Evolutionary conservation across 2,329 filamentous ascomycete genomes (phyloP).

Genomic region (Passalora sequoiae): DNA sequence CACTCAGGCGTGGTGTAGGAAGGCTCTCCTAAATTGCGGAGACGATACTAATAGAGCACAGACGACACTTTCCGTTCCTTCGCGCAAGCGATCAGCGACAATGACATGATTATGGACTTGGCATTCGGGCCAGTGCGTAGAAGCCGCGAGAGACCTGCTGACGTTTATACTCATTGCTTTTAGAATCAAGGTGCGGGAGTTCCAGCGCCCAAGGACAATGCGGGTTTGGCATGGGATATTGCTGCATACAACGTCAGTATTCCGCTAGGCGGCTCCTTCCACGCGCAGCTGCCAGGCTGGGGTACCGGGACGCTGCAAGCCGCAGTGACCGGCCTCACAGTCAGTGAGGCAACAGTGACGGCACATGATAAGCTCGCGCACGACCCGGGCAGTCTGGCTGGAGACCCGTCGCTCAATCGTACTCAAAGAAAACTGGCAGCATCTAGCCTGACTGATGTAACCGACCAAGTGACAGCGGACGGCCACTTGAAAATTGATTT

Average conservation of each 20-base stretch:
- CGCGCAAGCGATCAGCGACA: slow-evolving; percentile 32
- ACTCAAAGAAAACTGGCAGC: too few species aligned
- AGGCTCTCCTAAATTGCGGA: too few species aligned
- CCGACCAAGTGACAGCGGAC: too few species aligned
- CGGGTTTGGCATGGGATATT: slow-evolving; percentile 36
- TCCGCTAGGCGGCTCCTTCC: slow-evolving; percentile 26
- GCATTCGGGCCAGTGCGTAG: slow-evolving; percentile 42
- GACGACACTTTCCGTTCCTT: slow-evolving; percentile 17
- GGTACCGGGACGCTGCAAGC: slow-evolving; percentile 30
- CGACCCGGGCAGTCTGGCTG: too few species aligned
- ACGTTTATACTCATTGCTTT: too few species aligned
- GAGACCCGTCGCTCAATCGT: too few species aligned
- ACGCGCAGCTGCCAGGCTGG: slow-evolving; percentile 37
- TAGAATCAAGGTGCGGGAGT: slow-evolving; percentile 48
- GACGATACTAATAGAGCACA: too few species aligned
- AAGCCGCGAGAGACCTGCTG: too few species aligned
- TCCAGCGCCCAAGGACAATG: slow-evolving; percentile 32
- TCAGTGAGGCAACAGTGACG: neutral
- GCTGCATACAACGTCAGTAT: slow-evolving; percentile 30
- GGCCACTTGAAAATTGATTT: too few species aligned
- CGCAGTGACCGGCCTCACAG: too few species aligned
- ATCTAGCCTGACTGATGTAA: too few species aligned
- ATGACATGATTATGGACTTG: slow-evolving; percentile 39
- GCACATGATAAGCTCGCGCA: neutral
- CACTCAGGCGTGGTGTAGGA: slow-evolving; percentile 33